Base-by-base conservation (phyloP, 352 stramenopile species). In the Phytopythium chamaehyphon region DNA sequence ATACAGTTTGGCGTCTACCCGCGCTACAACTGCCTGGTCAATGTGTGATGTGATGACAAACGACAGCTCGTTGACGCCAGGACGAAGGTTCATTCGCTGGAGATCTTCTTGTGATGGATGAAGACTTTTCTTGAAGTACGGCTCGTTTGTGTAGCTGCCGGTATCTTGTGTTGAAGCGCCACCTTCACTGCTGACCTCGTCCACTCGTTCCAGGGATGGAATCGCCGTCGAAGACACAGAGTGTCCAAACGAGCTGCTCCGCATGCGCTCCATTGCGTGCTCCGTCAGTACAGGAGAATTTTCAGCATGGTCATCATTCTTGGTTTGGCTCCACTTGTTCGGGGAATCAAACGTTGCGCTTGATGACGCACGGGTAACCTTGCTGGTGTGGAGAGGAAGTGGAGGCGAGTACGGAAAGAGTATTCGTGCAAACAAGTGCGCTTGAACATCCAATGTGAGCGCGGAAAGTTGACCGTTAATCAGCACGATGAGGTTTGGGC, bases 1-100 rank as follows among this genome's bases (percentile, higher is more conserved):
- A 51, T 80, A 94, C 33, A 93, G 22, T 28, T 77, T 83, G 18
- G 80, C 69, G 3, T 57, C 69, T 10, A 93, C 70, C 8, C 70
- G 62, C 40, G 61, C 60, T 28, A 71, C 31, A 8, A 49, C 57
- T 16, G 47, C 19, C 35, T 72, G 50, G 3, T 23, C 46, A 8
- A 42, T 35, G 16, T 31, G 14, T 1, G 54, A 61, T 28, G 35
- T 54, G 24, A 87, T 28, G 10, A 88, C 59, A 56, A 94, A 94
- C 51, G 80, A 66, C 35, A 92, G 74, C 12, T 87, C 72, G 45
- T 94, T 94, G 28, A 63, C 71, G 23, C 83, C 81, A 28, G 78
- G 62, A 2, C 53, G 62, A 6, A 94, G 58, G 1, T 59, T 47
- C 81, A 94, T 92, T 14, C 61, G 64, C 16, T 61, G 35, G 6